Percentiles rank a stretch among this genome's conserved stretches.
Conservation (phyloP, 2,329 filamentous ascomycete genomes). For the Aureobasidium mangrovei region DNA sequence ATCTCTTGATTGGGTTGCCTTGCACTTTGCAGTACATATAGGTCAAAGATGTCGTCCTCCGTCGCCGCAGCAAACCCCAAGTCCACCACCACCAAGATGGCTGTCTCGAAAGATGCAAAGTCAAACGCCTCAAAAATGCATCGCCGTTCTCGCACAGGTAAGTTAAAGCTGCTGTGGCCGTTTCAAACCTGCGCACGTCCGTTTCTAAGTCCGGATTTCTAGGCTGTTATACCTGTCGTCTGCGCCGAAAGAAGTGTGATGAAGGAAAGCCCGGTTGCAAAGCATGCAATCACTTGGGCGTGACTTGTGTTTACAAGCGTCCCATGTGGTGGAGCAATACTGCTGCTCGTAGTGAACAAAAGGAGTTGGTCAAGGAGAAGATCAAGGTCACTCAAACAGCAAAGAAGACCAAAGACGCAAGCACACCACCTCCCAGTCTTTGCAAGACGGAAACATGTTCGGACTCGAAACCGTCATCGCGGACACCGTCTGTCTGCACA, state of each 20-base stretch:
- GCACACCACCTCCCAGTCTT: slow-evolving; percentile 62
- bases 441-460: slow-evolving; percentile 75
- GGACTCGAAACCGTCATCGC: slow-evolving; percentile 61
- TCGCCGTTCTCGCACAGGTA: slow-evolving; percentile 88
- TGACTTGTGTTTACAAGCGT: slow-evolving; percentile 91
- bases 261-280: slow-evolving; percentile 56
- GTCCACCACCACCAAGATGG: slow-evolving; percentile 38
- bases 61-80: slow-evolving; percentile 33
- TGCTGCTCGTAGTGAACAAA: slow-evolving; percentile 74
- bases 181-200: slow-evolving; percentile 56
- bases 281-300: slow-evolving; percentile 62
- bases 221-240: slow-evolving; percentile 61
- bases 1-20: slow-evolving; percentile 17
- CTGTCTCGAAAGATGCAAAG: slow-evolving; percentile 45
- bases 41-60: slow-evolving; percentile 36
- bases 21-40: slow-evolving; percentile 33
- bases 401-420: slow-evolving; percentile 59
- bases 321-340: slow-evolving; percentile 97
- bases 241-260: slow-evolving; percentile 62
- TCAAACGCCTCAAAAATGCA: slow-evolving; percentile 70
- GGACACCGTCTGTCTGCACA: slow-evolving; percentile 72
- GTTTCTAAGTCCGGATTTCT: slow-evolving; percentile 29
- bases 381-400: slow-evolving; percentile 95
- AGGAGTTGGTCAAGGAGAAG: slow-evolving; percentile 92
- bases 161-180: slow-evolving; percentile 34